Evolutionary conservation across 225 moss, liverwort and hornwort genomes (phyloP), one percentile per base, ranked within the genome.

Genomic region (Physcomitrellopsis africana): DNA sequence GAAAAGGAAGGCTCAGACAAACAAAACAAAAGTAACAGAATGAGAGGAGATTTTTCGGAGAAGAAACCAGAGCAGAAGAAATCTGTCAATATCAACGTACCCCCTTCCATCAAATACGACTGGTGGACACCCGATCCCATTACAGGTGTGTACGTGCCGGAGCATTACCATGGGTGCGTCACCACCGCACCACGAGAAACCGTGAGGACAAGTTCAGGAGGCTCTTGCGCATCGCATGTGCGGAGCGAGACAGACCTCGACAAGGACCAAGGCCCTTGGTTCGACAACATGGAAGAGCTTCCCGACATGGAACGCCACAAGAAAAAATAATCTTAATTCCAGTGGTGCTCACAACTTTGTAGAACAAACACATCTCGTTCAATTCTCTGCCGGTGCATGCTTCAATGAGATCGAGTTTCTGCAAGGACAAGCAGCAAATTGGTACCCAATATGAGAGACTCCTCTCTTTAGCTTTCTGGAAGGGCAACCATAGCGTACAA

Each of bases 271-370:
- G 66, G 43, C 49, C 72, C 72, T 43, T 83, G 83, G 79, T 72
- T 79, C 43, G 57, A 76, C 41, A 83, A 67, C 45, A 83, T 76
- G 79, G 83, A 83, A 51, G 72, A 79, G 62, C 74, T 83, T 29
- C 83, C 79, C 20, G 79, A 75, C 67, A 79, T 83, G 72, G 62
- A 79, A 43, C 79, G 83, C 48, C 72, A 67, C 43, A 75, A 79
- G 53, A 70, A 79, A 70, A 71, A 61, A 70, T 70, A 46, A 68
- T 13, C 32, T 37, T 7, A 2, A 37, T 37, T 37, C 3, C 7
- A 7, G 7, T 4, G 32, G 0, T 37, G 32, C 7, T 37, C 32
- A 37, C 32, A 37, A 37, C 32, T 7, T 37, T 37, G 4, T 5
- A 5, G 32, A 37, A 2, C 18, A 29, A 53, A 37, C 11, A 66